Evolutionary conservation across 495 filamentous ascomycete species (phyloP), one percentile per base, ranked within the genome.

Genomic region (Xylaria scruposa): DNA sequence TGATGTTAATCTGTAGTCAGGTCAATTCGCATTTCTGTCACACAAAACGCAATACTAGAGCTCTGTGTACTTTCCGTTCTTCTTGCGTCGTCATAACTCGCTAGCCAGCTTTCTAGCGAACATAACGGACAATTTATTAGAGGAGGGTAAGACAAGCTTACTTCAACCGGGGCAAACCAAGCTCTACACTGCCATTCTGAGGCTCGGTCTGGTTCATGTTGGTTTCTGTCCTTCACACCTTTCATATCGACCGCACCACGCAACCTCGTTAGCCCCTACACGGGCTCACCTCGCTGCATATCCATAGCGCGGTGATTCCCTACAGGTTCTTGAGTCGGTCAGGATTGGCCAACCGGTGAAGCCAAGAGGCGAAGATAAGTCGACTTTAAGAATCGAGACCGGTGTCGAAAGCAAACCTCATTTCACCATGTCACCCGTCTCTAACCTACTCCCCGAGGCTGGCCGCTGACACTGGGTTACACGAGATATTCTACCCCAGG

Each of bases 61-160:
- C 24, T 63, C 21, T 62, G 31, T 29, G 44, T 33, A 61, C 54
- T 70, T 47, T 36, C n/a, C 31, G n/a, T 42, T 46, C 42, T 60
- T 19, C 38, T 38, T 51, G 46, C 62, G n/a, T 36, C 46, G 53
- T 70, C 53, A 70, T 51, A 70, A 53, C 68, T 61, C 68, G 68
- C 68, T 33, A 61, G 47, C 58, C 42, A 59, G 67, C 58, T 42
- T 38, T 58, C 59, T 53, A 46, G 54, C 40, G 44, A 53, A 49
- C 26, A 40, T 44, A 40, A 58, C 53, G 49, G 17, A 46, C 31
- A 51, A 47, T 51, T 31, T 58, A 6, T 40, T 46, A 31, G 46
- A 33, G 68, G 56, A 62, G 68, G 58, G 68, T 70, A 53, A 62
- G 68, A 70, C 68, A 70, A 70, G 29, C 54, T 69, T 59, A 69